Evolutionary conservation across 345 rosid genomes (phyloP).

Genomic region (Sisymbrium irio): DNA sequence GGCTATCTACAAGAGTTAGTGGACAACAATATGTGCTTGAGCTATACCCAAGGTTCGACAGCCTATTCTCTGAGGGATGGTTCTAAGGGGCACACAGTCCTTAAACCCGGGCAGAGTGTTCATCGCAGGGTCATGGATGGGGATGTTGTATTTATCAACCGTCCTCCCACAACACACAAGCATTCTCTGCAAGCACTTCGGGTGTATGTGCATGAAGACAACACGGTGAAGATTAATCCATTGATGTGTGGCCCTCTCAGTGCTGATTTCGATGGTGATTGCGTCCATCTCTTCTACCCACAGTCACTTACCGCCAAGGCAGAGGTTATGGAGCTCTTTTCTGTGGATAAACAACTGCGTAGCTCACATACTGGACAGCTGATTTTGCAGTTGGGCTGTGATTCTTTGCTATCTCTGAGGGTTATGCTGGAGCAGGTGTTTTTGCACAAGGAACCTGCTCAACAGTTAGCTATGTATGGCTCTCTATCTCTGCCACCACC

Average conservation of each 20-base stretch:
- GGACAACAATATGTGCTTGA: conserved; percentile 68
- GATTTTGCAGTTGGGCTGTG: conserved; percentile 71
- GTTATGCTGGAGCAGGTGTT: conserved; percentile 53
- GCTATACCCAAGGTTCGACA: conserved; percentile 71
- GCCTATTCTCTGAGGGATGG: conserved; percentile 85
- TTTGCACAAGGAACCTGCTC: conserved; percentile 51
- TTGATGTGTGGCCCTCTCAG: conserved; percentile 86
- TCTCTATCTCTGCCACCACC: conserved; percentile 64
- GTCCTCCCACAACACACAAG: conserved; percentile 97
- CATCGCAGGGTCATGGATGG: conserved; percentile 92
- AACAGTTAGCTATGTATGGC: conserved; percentile 75
- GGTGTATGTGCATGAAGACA: conserved; percentile 88
- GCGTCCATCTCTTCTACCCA: conserved; percentile 89
- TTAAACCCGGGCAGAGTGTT: conserved; percentile 79
- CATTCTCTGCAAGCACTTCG: conserved; percentile 92
- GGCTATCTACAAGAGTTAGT: conserved; percentile 63
- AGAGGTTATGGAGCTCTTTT: conserved; percentile 86
- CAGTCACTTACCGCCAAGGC: conserved; percentile 89
- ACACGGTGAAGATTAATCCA: conserved; percentile 91
- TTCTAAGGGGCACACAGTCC: conserved; percentile 79
- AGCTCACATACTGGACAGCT: conserved; percentile 90
- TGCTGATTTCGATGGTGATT: conserved; percentile 99
- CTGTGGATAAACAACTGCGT: conserved; percentile 85
- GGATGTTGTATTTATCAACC: conserved; percentile 80
- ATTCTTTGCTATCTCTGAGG: conserved; percentile 71